Evolutionary conservation across 2,329 filamentous ascomycete genomes (phyloP).

Genomic region (Penicillium freii): DNA sequence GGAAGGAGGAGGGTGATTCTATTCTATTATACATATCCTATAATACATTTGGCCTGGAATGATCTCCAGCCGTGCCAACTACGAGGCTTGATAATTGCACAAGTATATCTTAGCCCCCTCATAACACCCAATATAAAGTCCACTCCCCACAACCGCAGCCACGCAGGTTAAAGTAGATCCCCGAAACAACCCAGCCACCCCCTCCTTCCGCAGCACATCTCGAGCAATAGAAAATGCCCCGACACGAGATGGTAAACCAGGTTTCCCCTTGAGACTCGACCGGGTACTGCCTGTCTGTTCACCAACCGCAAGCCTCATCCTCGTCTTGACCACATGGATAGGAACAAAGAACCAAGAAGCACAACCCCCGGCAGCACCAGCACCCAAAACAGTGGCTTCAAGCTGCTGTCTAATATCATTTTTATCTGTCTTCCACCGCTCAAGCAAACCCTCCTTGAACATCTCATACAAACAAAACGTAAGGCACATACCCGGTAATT

Average conservation of each 20-base stretch:
- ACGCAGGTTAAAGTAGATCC: conserved; percentile 12
- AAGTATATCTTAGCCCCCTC: conserved; percentile 25
- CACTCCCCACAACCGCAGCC: conserved; percentile 6
- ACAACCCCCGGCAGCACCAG: conserved; percentile 8
- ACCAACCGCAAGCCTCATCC: conserved; percentile 11
- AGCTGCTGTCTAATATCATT: background rate
- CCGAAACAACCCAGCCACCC: conserved; percentile 11
- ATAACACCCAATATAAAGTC: conserved; percentile 12
- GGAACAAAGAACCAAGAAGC: conserved; percentile 12
- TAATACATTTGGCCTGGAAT: background rate
- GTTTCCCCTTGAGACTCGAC: background rate
- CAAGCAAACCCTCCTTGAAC: conserved; percentile 8
- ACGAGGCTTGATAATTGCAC: conserved; percentile 2
- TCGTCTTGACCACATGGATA: conserved; percentile 11
- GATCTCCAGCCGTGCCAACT: background rate
- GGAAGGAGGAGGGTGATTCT: background rate
- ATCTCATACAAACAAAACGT: conserved; percentile 13
- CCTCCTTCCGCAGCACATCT: conserved; percentile 4
- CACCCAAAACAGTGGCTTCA: conserved; percentile 4
- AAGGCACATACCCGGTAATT: conserved; percentile 11
- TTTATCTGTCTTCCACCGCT: background rate
- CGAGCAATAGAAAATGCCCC: conserved; percentile 1
- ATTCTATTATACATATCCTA: background rate
- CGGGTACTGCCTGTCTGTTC: background rate
- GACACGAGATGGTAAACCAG: background rate